Conservation (phyloP, 345 rosid species). For the Brassica juncea region DNA sequence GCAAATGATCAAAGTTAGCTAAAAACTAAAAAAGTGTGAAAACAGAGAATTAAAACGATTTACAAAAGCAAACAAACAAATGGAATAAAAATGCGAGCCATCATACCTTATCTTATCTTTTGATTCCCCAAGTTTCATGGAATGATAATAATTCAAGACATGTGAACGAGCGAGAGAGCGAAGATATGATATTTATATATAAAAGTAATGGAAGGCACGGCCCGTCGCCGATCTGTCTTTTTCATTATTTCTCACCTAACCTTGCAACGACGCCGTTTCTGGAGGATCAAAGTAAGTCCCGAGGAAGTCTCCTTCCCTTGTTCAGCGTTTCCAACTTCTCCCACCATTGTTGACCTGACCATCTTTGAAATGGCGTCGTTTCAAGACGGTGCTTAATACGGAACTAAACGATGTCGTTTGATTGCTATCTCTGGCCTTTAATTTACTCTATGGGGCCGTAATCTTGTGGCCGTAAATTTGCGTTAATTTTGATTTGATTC, state of each 20-base stretch:
- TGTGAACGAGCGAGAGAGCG: slow-evolving; percentile 7
- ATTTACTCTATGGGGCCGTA: slow-evolving; percentile 18
- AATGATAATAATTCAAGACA: slow-evolving; percentile 31
- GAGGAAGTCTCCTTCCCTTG: slow-evolving; percentile 20
- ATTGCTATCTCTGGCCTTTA: not conserved
- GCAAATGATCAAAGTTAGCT: not conserved
- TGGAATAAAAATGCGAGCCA: slow-evolving; percentile 35
- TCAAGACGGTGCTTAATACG: not conserved
- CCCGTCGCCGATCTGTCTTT: slow-evolving; percentile 23
- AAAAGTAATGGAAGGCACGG: slow-evolving; percentile 30
- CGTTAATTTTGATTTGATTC: too few relatives aligned
- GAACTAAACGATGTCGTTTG: not conserved
- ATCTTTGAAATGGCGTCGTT: slow-evolving; percentile 7
- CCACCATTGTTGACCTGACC: slow-evolving; percentile 35
- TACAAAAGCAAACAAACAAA: not conserved
- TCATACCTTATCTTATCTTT: slow-evolving; percentile 44
- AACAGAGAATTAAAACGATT: not conserved
- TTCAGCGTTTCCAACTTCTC: slow-evolving; percentile 15
- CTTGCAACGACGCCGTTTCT: not conserved
- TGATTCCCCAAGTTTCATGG: slow-evolving; percentile 28
- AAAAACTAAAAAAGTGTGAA: not conserved
- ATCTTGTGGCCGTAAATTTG: too few relatives aligned
- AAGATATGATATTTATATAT: not conserved
- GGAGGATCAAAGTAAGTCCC: not conserved
- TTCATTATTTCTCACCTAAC: not conserved